These are phyloP conservation scores for Myxozyma neglecta DNA, from an alignment of 805 yeast species.

Conservation along the genomic window DNA sequence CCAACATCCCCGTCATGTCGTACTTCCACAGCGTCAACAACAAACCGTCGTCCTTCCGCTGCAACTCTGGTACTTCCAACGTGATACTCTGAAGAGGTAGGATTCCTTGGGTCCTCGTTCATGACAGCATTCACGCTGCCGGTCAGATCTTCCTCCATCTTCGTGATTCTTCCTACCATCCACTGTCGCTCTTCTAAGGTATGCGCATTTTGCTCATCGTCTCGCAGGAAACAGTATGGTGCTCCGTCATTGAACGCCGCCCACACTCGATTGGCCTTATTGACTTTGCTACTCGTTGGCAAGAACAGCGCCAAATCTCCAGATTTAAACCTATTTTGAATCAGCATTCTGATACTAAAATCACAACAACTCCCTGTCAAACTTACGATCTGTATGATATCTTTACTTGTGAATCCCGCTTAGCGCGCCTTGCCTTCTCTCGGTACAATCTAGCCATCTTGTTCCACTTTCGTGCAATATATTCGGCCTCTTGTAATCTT, in stretches of 20 bases:
- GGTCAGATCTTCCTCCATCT: conserved; percentile 57
- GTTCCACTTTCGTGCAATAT: conserved; percentile 79
- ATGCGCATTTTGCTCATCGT: conserved; percentile 38
- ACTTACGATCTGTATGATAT: conserved; percentile 36
- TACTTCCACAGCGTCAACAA: conserved; percentile 23
- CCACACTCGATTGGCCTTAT: conserved; percentile 58
- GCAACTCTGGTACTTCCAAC: not conserved
- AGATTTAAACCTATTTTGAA: conserved; percentile 63
- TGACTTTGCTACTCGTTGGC: conserved; percentile 56
- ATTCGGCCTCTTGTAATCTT: conserved; percentile 86
- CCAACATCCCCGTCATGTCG: not conserved
- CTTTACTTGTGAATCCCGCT: conserved; percentile 20
- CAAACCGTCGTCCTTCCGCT: conserved; percentile 20
- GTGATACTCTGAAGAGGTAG: not conserved
- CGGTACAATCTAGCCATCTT: conserved; percentile 61
- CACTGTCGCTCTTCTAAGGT: conserved; percentile 60
- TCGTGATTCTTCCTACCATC: conserved; percentile 70
- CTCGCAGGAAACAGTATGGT: conserved; percentile 74
- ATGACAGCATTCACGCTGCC: conserved; percentile 10
- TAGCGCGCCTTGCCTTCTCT: conserved; percentile 37
- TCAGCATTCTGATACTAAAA: conserved; percentile 39
- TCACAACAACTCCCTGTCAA: conserved; percentile 7
- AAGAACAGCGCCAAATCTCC: conserved; percentile 83
- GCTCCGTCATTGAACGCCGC: conserved; percentile 91
- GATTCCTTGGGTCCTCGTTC: not conserved